These are phyloP conservation scores for Colletotrichum liaoningense DNA, from an alignment of 2,329 filamentous ascomycete species.

Conservation along the genomic window DNA sequence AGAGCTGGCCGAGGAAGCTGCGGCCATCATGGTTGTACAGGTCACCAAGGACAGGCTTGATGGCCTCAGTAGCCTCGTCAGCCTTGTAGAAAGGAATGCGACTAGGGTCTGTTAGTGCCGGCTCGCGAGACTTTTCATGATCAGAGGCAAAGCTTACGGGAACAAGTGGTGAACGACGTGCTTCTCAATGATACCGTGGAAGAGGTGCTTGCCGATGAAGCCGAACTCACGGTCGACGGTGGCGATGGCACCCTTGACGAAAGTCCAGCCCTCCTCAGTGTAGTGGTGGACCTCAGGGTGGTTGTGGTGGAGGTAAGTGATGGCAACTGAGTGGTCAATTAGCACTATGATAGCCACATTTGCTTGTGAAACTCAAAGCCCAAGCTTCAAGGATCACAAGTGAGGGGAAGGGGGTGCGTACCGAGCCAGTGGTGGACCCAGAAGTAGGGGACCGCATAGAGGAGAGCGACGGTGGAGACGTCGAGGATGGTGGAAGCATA, in stretches of 20 bases:
- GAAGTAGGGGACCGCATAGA: slow-evolving; percentile 74
- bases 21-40: slow-evolving; percentile 61
- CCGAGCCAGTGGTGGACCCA: slow-evolving; percentile 80
- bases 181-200: slow-evolving; percentile 71
- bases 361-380: background rate
- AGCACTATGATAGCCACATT: background rate
- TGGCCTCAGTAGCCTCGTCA: slow-evolving; percentile 67
- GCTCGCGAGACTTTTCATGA: background rate
- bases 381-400: background rate
- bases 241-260: slow-evolving; percentile 68
- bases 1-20: slow-evolving; percentile 58
- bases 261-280: slow-evolving; percentile 68
- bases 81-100: slow-evolving; percentile 71
- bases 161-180: slow-evolving; percentile 73
- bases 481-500: slow-evolving; percentile 64
- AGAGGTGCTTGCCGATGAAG: slow-evolving; percentile 70
- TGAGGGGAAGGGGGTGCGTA: slow-evolving; percentile 47
- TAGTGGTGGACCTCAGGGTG: slow-evolving; percentile 66
- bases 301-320: slow-evolving; percentile 81
- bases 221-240: slow-evolving; percentile 74
- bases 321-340: slow-evolving; percentile 64
- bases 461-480: slow-evolving; percentile 64
- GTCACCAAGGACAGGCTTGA: slow-evolving; percentile 66
- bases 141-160: slow-evolving; percentile 51
- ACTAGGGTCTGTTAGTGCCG: slow-evolving; percentile 39